Conservation (phyloP, 805 yeast species). For the Candida xyloterini region DNA sequence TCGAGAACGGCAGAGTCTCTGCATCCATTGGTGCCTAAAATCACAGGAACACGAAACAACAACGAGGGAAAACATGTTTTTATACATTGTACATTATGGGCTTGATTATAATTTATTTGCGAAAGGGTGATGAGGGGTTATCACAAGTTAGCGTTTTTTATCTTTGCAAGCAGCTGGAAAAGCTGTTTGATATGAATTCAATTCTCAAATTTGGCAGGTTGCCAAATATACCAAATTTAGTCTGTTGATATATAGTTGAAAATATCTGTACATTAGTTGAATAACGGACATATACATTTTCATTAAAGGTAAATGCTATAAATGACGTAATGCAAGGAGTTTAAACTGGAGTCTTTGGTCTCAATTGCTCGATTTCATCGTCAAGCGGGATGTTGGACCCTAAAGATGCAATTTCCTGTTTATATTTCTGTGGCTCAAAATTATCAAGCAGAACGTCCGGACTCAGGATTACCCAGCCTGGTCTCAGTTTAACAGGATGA, state of each 20-base stretch:
- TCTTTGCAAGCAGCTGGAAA: conserved; percentile 1
- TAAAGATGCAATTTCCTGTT: conserved; percentile 38
- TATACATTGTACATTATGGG: conserved; percentile 24
- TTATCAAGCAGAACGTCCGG: conserved; percentile 80
- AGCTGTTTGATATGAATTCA: conserved; percentile 2
- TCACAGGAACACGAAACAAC: conserved; percentile 4
- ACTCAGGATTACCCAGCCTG: conserved; percentile 88
- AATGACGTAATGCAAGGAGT: not conserved
- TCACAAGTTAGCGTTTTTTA: conserved; percentile 9
- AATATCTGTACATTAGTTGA: conserved; percentile 11
- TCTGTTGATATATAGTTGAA: conserved; percentile 7
- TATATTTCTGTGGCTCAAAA: conserved; percentile 50
- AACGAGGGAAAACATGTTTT: conserved; percentile 1
- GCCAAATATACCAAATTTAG: conserved; percentile 1
- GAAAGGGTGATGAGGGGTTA: conserved; percentile 19
- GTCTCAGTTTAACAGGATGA: conserved; percentile 61
- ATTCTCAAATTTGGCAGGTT: conserved; percentile 2
- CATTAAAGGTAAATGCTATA: not conserved
- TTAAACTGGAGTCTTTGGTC: conserved; percentile 76
- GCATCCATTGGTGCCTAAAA: conserved; percentile 21
- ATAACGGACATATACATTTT: conserved; percentile 2
- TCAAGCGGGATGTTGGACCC: conserved; percentile 64
- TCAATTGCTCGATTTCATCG: conserved; percentile 69
- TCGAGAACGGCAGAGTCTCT: conserved; percentile 73
- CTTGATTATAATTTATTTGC: conserved; percentile 15